Conservation (phyloP, 2,329 filamentous ascomycete species). For the Aspergillus sp. region DNA sequence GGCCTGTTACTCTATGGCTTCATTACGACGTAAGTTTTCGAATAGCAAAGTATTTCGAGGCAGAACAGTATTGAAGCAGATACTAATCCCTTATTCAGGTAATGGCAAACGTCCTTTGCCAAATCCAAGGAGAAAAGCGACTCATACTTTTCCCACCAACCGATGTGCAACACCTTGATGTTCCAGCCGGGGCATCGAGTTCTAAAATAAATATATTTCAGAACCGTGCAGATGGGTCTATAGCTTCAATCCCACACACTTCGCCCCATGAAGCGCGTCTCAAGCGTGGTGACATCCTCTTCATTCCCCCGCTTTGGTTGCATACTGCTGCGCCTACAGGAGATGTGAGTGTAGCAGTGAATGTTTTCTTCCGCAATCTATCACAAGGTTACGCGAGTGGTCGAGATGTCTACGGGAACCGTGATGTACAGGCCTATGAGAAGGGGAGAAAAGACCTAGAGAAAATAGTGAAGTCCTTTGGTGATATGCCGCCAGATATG, state of each 20-base stretch:
- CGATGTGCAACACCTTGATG: conserved; percentile 68
- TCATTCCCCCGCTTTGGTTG: conserved; percentile 80
- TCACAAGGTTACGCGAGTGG: conserved; percentile 68
- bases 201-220: conserved; percentile 73
- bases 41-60: not conserved
- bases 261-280: conserved; percentile 68
- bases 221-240: conserved; percentile 39
- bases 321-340: conserved; percentile 59
- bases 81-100: conserved; percentile 52
- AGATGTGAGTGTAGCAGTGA: conserved; percentile 73
- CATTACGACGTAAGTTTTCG: conserved; percentile 70
- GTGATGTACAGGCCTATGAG: conserved; percentile 81
- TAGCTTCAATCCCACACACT: conserved; percentile 60
- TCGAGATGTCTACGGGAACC: conserved; percentile 83
- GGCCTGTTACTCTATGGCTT: conserved; percentile 81
- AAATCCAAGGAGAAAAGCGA: conserved; percentile 71
- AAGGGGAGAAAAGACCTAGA: conserved; percentile 72
- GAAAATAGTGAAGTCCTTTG: conserved; percentile 54
- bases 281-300: conserved; percentile 72
- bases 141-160: conserved; percentile 76
- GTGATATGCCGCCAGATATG: conserved; percentile 63
- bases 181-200: conserved; percentile 75
- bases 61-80: not conserved
- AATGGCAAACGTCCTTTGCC: conserved; percentile 83
- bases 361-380: conserved; percentile 80